Evolutionary conservation across 164 flowering plant species (phyloP).

Genomic region (Warburgia ugandensis): DNA sequence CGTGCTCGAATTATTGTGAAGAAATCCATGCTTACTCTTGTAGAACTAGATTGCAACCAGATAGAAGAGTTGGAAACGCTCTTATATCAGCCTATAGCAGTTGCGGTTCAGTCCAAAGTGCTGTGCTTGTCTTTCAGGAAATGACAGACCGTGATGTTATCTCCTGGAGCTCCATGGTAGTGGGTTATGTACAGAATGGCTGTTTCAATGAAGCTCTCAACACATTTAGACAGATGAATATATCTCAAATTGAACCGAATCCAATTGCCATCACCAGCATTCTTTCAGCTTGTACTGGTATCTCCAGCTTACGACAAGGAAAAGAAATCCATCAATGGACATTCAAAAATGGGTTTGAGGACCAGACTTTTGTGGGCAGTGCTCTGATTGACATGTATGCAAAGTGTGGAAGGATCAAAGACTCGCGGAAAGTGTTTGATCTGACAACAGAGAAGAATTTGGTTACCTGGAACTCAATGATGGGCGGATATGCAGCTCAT

Average conservation of each 20-base stretch:
- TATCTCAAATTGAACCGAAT: constrained; percentile 15
- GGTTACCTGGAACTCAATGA: constrained; percentile 25
- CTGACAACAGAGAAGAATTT: constrained; percentile 16
- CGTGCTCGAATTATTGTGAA: constrained; percentile 12
- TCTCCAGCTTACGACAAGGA: constrained; percentile 15
- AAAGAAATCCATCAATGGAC: constrained; percentile 25
- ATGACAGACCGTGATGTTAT: constrained; percentile 17
- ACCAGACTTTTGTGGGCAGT: constrained; percentile 25
- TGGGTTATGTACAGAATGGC: constrained; percentile 22
- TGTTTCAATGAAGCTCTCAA: constrained; percentile 15
- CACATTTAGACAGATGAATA: constrained; percentile 20
- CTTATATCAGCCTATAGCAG: constrained; percentile 21
- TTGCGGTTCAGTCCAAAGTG: constrained; percentile 10
- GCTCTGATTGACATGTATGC: constrained; percentile 31
- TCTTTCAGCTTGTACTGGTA: constrained; percentile 24
- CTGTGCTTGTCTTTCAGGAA: constrained; percentile 10
- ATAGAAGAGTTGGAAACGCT: constrained; percentile 27
- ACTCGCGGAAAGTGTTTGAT: constrained; percentile 22
- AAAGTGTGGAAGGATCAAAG: constrained; percentile 20
- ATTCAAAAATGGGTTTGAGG: constrained; percentile 14
- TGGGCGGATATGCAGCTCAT: constrained; percentile 22
- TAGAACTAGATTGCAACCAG: constrained; percentile 19
- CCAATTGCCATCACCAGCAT: constrained; percentile 23
- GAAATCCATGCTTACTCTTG: constrained; percentile 25
- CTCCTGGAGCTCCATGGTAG: constrained; percentile 32